phyloP scores from a whole-genome alignment of 2,329 filamentous ascomycete species.

The Fusarium penzigii region DNA sequence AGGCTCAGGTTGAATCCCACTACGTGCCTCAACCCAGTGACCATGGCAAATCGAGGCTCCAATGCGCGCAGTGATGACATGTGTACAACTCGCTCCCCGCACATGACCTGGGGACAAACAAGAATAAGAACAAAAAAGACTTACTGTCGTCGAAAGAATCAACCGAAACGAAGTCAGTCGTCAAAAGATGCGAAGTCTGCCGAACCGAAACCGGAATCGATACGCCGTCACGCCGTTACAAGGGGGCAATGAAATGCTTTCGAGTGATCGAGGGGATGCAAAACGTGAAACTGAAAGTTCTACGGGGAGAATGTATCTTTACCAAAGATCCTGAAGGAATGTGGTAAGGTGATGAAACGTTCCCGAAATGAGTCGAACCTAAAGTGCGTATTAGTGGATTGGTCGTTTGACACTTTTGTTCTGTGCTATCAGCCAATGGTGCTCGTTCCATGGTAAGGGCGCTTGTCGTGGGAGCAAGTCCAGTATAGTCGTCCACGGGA shows the following conservation, averaged over 20 bases:
- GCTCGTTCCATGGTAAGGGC: too few relatives aligned
- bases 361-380: slow-evolving; percentile 45
- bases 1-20: neutral
- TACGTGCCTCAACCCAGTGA: neutral
- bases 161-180: slow-evolving; percentile 28
- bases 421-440: too few relatives aligned
- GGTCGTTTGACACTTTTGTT: neutral
- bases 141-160: slow-evolving; percentile 25
- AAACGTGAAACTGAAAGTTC: slow-evolving; percentile 31
- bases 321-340: slow-evolving; percentile 43
- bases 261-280: slow-evolving; percentile 25
- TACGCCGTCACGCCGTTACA: slow-evolving; percentile 44
- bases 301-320: slow-evolving; percentile 31
- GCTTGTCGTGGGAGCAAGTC: too few relatives aligned
- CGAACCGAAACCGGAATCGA: slow-evolving; percentile 33
- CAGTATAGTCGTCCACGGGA: neutral
- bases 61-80: too few relatives aligned
- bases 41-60: neutral
- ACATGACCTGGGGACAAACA: neutral
- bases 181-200: slow-evolving; percentile 29
- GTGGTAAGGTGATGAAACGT: slow-evolving; percentile 41
- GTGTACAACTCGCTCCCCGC: too few relatives aligned
- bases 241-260: slow-evolving; percentile 34
- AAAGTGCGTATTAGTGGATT: slow-evolving; percentile 24
- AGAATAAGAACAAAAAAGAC: neutral